Evolutionary conservation across 805 yeast genomes (phyloP), one percentile per base, ranked within the genome.

Genomic region (Candida sanyiensis): DNA sequence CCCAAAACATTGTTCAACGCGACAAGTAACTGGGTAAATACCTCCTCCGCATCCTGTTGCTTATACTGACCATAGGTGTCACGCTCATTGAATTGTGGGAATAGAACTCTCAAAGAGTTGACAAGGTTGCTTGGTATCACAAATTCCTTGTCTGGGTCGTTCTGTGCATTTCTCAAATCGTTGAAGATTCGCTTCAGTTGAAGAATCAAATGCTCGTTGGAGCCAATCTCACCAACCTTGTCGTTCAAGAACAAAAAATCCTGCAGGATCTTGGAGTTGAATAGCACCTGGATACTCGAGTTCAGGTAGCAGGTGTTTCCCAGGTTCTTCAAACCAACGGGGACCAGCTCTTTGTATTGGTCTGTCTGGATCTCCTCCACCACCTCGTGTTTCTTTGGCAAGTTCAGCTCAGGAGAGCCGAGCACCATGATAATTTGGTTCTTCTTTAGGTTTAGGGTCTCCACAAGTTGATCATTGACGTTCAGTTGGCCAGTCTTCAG

Each of bases 31-130:
- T 83, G 90, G 7, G 96, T 81, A 63, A 78, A 88, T 13, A 90
- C 83, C 59, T 93, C 99, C 64, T 93, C 99, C 0, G 98, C 98
- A 66, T 93, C 99, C 64, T 93, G 99, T 64, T 93, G 98, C 61
- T 86, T 88, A 57, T 73, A 83, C 40, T 72, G 64, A 1, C 97
- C 97, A 30, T 67, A 63, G 36, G 68, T 66, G 44, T 77, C 82
- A 44, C 77, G 75, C 58, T 90, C 97, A 30, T 83, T 84, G 62
- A 93, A 93, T 62, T 93, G 97, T 2, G 97, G 97, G 56, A 76
- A 83, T 13, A 67, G 64, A 34, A 69, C 64, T 58, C 96, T 77
- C 49, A 85, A 66, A 22, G 75, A 65, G 26, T 77, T 67, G 45
- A 93, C 65, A 43, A 90, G 74, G 29, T 76, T 66, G 31, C 76